Evolutionary conservation across 1,139 yeast species (phyloP).

Genomic region (Protomyces gravidus): DNA sequence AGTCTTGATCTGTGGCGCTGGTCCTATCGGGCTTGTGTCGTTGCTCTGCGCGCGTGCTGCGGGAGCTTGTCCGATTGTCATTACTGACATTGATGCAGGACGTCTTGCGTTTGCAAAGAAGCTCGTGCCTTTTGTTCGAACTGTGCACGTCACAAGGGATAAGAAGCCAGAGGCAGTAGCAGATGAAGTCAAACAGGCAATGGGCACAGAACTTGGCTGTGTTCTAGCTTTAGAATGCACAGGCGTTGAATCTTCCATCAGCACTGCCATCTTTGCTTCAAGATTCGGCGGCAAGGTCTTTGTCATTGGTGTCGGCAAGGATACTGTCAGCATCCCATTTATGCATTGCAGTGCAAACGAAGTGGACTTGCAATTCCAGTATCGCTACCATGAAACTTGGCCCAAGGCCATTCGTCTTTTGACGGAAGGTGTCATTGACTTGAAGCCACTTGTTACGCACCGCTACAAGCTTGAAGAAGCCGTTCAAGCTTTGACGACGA

Average conservation of each 20-base stretch:
- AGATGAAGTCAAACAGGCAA: slow-evolving; percentile 42
- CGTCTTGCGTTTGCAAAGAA: slow-evolving; percentile 58
- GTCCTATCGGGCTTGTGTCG: slow-evolving; percentile 81
- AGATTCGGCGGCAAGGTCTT: slow-evolving; percentile 59
- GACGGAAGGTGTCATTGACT: slow-evolving; percentile 52
- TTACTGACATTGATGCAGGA: slow-evolving; percentile 60
- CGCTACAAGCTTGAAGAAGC: slow-evolving; percentile 63
- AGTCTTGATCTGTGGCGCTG: slow-evolving; percentile 83
- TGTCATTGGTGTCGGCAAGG: slow-evolving; percentile 68
- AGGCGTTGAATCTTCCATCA: slow-evolving; percentile 62
- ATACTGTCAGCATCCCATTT: slow-evolving; percentile 61
- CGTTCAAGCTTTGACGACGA: slow-evolving; percentile 62
- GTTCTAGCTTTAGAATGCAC: slow-evolving; percentile 62
- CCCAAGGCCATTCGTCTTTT: slow-evolving; percentile 62
- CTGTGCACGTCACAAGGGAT: slow-evolving; percentile 50
- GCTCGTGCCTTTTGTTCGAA: slow-evolving; percentile 55
- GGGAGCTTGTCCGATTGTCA: slow-evolving; percentile 68
- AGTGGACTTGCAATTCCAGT: slow-evolving; percentile 65
- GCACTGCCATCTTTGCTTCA: slow-evolving; percentile 53
- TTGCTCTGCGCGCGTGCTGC: slow-evolving; percentile 76
- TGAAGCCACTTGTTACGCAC: slow-evolving; percentile 59
- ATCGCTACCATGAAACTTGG: slow-evolving; percentile 78
- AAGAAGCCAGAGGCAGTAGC: slow-evolving; percentile 39
- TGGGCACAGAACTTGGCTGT: slow-evolving; percentile 49
- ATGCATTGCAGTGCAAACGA: slow-evolving; percentile 64